phyloP scores from a whole-genome alignment of 192 early-diverging fungal species.

The Entomortierella parvispora region DNA sequence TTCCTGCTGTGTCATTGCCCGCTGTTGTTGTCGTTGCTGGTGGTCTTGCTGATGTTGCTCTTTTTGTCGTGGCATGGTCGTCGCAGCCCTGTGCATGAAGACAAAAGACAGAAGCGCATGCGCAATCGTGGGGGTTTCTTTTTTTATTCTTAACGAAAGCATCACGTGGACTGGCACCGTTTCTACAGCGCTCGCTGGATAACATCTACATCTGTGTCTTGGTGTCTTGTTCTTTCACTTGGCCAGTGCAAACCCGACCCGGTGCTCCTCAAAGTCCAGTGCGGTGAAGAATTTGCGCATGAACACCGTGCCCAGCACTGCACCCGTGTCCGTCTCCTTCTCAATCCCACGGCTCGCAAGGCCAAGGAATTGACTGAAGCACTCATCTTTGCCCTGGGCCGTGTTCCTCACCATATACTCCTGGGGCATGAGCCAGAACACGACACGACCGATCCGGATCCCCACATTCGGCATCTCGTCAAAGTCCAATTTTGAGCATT shows the following conservation, averaged over 20 bases:
- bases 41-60: no score
- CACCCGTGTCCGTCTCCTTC: neutral
- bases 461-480: neutral
- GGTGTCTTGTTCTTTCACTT: neutral
- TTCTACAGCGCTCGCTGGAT: no score
- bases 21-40: no score
- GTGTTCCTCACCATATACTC: neutral
- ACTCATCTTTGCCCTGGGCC: neutral
- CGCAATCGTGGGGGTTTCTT: no score
- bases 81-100: no score
- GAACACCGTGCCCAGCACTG: neutral
- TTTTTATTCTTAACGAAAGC: no score
- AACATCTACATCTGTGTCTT: no score
- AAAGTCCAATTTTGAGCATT: neutral
- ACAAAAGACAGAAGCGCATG: no score
- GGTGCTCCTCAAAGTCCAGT: neutral
- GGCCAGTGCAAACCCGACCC: neutral
- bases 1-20: no score
- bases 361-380: neutral
- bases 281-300: constrained; percentile 4
- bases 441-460: neutral
- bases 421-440: neutral
- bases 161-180: no score
- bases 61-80: no score
- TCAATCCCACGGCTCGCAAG: neutral